Percentiles rank a stretch among this genome's conserved stretches.
phyloP scores from a whole-genome alignment of 208 protist species.

The Angomonas deanei region DNA sequence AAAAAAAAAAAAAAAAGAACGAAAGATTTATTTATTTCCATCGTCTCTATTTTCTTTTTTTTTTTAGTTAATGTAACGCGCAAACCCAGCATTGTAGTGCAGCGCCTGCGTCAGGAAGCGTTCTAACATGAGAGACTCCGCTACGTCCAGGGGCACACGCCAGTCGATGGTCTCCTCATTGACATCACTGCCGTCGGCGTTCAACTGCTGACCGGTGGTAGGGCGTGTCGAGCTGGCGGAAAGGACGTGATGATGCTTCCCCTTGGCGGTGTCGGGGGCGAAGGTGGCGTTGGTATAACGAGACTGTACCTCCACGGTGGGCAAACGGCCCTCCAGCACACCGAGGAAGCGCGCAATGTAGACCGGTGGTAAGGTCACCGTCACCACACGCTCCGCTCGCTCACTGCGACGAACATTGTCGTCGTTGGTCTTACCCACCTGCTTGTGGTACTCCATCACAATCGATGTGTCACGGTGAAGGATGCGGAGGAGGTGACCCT shows the following conservation, averaged over 20 bases:
- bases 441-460: conserved; percentile 75
- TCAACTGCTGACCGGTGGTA: conserved; percentile 42
- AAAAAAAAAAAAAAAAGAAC: neutral
- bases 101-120: conserved; percentile 79
- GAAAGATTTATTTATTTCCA: neutral
- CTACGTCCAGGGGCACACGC: conserved; percentile 56
- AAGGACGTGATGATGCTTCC: conserved; percentile 48
- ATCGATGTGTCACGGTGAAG: conserved; percentile 73
- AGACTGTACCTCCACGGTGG: conserved; percentile 66
- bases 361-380: conserved; percentile 68
- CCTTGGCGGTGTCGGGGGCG: conserved; percentile 28
- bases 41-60: neutral
- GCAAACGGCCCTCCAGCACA: conserved; percentile 75
- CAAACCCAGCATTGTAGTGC: conserved; percentile 77
- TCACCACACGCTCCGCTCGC: conserved; percentile 63
- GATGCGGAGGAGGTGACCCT: conserved; percentile 70
- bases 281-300: conserved; percentile 80
- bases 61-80: neutral
- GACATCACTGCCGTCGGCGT: conserved; percentile 28
- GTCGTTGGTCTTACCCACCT: conserved; percentile 13
- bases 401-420: conserved; percentile 5
- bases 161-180: conserved; percentile 67
- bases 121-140: conserved; percentile 83
- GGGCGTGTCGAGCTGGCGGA: conserved; percentile 52
- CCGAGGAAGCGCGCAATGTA: conserved; percentile 82